phyloP scores from a whole-genome alignment of 805 yeast genomes.

The Kodamaea laetipori region DNA sequence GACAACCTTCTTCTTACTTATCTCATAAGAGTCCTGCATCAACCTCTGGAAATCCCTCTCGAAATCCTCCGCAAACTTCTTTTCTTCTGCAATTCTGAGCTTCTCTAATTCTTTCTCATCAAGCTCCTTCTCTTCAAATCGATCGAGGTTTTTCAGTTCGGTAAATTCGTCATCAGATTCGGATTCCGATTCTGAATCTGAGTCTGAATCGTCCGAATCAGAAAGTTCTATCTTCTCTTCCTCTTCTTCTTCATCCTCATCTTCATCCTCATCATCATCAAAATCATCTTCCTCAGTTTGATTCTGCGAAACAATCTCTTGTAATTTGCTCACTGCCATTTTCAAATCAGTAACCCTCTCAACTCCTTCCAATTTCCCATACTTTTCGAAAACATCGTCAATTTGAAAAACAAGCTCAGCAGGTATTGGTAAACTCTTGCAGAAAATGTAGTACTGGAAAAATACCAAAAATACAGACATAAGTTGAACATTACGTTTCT shows the following conservation, averaged over 20 bases:
- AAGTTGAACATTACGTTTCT: conserved; percentile 2
- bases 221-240: conserved; percentile 21
- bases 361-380: conserved; percentile 31
- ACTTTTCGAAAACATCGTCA: conserved; percentile 41
- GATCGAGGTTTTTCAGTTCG: conserved; percentile 8
- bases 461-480: conserved; percentile 39
- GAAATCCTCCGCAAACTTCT: conserved; percentile 50
- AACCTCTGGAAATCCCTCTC: conserved; percentile 59
- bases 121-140: conserved; percentile 3
- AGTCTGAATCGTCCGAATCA: conserved; percentile 17
- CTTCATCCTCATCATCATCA: conserved; percentile 14
- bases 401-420: conserved; percentile 59
- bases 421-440: conserved; percentile 65
- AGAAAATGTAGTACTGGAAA: conserved; percentile 70
- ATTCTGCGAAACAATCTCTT: conserved; percentile 3
- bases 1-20: conserved; percentile 21
- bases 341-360: conserved; percentile 19
- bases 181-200: conserved; percentile 10
- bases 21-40: conserved; percentile 52
- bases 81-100: conserved; percentile 12
- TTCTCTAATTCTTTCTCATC: conserved; percentile 4
- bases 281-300: conserved; percentile 20
- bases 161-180: conserved; percentile 17
- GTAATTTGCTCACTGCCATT: conserved; percentile 3
- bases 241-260: conserved; percentile 19